Conservation (phyloP, 164 flowering plant species). For the Nymphaea thermarum region DNA sequence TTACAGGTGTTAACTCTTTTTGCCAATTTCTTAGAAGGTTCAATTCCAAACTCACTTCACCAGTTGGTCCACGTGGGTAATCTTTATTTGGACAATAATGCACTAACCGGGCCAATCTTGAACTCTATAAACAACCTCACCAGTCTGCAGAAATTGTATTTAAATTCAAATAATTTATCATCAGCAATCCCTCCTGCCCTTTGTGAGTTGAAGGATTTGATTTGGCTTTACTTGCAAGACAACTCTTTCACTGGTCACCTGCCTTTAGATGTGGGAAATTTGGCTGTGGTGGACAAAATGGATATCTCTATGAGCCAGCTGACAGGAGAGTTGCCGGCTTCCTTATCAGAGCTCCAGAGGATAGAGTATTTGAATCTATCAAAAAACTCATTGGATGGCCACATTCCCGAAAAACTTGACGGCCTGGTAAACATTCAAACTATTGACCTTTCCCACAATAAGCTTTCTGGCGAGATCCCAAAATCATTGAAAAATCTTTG, state of each 20-base stretch:
- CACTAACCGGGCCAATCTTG: background rate
- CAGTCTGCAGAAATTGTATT: background rate
- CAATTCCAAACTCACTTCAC: background rate
- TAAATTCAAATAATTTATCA: background rate
- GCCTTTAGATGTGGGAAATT: background rate
- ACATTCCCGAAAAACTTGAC: background rate
- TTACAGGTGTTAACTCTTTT: background rate
- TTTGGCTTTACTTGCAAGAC: background rate
- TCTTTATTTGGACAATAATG: background rate
- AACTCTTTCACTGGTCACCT: background rate
- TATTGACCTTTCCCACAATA: conserved; percentile 1
- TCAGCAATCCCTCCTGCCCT: background rate
- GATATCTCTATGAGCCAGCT: background rate
- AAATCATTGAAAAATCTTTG: background rate
- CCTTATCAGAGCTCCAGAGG: background rate
- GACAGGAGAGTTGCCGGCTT: background rate
- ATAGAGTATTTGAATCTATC: background rate
- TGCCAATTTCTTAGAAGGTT: background rate
- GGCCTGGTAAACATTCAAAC: background rate
- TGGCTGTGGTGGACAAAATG: background rate
- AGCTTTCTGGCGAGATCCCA: conserved; percentile 3
- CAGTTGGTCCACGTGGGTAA: background rate
- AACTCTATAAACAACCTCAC: background rate
- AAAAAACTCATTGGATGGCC: background rate
- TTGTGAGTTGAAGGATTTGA: background rate